Evolutionary conservation across 306 rosid species (phyloP).

Genomic region (Dicorynia guianensis): DNA sequence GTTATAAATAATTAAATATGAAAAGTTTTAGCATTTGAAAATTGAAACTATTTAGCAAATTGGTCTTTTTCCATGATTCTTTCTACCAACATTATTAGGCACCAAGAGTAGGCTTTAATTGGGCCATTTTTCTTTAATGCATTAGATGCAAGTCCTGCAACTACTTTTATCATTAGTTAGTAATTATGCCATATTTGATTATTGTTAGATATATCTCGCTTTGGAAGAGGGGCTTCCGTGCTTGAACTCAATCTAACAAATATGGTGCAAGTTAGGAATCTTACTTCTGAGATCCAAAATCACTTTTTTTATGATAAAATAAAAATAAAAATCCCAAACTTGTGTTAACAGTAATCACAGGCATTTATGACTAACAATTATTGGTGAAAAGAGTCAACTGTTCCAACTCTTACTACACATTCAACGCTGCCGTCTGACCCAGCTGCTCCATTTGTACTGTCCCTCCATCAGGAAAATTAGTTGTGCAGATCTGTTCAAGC

Average conservation of each 20-base stretch:
- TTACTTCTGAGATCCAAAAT: slow-evolving; percentile 37
- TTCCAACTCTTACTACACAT: too few species aligned
- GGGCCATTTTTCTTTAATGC: too few species aligned
- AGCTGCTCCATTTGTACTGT: too few species aligned
- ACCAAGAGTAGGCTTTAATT: neutral
- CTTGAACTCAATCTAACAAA: slow-evolving; percentile 14
- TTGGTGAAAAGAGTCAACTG: neutral
- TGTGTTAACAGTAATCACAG: neutral
- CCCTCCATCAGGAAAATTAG: too few species aligned
- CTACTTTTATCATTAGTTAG: neutral
- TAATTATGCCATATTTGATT: neutral
- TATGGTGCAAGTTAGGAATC: slow-evolving; percentile 37
- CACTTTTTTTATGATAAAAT: neutral
- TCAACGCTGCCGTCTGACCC: too few species aligned
- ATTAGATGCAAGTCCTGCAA: too few species aligned
- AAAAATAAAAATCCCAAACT: neutral
- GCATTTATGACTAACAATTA: neutral
- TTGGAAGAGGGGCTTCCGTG: neutral
- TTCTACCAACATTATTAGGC: neutral
- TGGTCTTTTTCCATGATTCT: neutral
- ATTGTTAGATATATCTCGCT: neutral
- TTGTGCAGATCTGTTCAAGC: too few species aligned
- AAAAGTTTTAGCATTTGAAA: neutral
- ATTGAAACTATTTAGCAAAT: neutral
- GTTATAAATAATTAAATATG: neutral